phyloP scores from a whole-genome alignment of 2,329 filamentous ascomycete genomes.

The Sclerotiophoma versabilis region DNA sequence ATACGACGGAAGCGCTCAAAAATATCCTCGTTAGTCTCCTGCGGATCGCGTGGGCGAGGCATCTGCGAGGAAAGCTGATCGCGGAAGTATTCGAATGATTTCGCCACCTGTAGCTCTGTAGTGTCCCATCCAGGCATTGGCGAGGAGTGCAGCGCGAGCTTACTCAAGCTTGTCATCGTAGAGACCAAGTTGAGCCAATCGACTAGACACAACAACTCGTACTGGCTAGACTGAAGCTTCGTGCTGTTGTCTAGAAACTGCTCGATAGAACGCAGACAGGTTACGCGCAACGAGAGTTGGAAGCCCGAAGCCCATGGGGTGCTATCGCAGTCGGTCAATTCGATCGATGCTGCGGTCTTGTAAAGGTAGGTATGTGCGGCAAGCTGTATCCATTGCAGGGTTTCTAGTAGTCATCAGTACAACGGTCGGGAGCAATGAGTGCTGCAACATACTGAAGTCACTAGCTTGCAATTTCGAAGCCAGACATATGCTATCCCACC shows the following conservation, averaged over 20 bases:
- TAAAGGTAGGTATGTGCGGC: slow-evolving; percentile 40
- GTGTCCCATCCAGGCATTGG: slow-evolving; percentile 46
- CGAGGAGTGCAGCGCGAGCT: slow-evolving; percentile 38
- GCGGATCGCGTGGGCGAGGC: slow-evolving; percentile 35
- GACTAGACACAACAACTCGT: slow-evolving; percentile 39
- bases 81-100: slow-evolving; percentile 44
- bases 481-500: slow-evolving; percentile 42
- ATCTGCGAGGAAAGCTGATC: slow-evolving; percentile 42
- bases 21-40: slow-evolving; percentile 36
- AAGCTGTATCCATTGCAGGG: slow-evolving; percentile 43
- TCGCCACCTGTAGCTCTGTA: slow-evolving; percentile 39
- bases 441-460: slow-evolving; percentile 39
- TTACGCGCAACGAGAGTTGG: slow-evolving; percentile 45
- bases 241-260: slow-evolving; percentile 44
- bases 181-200: slow-evolving; percentile 45
- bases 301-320: slow-evolving; percentile 44
- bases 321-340: slow-evolving; percentile 38
- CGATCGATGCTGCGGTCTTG: slow-evolving; percentile 35
- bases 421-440: background rate
- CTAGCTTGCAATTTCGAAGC: slow-evolving; percentile 38
- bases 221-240: slow-evolving; percentile 36
- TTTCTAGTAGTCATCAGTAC: slow-evolving; percentile 32
- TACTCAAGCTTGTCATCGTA: slow-evolving; percentile 39
- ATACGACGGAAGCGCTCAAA: slow-evolving; percentile 47
- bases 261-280: slow-evolving; percentile 41